Conservation (phyloP, 345 rosid genomes). For the Hibiscus tridactylites region DNA sequence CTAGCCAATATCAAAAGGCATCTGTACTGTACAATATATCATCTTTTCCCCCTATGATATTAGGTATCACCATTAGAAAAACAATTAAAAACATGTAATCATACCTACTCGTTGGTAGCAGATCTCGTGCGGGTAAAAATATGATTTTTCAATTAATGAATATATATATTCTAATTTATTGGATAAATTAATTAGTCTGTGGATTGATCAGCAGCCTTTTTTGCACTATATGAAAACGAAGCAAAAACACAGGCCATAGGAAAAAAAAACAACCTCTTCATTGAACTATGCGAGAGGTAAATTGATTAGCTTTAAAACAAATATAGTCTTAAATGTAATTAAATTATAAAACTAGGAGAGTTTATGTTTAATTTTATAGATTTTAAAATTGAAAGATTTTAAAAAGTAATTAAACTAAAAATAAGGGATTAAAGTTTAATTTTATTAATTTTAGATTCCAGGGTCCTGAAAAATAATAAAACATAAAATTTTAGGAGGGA, state of each 20-base stretch:
- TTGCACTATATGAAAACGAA: neutral
- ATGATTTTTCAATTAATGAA: neutral
- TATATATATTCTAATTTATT: neutral
- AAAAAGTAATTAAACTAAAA: too few species aligned
- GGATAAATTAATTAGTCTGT: neutral
- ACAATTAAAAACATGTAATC: neutral
- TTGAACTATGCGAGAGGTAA: too few species aligned
- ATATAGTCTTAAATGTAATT: too few species aligned
- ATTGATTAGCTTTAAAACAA: too few species aligned
- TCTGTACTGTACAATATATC: neutral
- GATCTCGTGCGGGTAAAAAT: neutral
- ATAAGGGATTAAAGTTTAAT: too few species aligned
- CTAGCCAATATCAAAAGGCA: conserved; percentile 11
- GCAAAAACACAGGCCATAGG: neutral
- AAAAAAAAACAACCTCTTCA: neutral
- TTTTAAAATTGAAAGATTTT: too few species aligned
- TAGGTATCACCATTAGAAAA: neutral
- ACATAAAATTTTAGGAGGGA: too few species aligned
- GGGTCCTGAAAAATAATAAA: too few species aligned
- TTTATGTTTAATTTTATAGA: too few species aligned
- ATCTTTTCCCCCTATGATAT: neutral
- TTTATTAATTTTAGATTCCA: too few species aligned
- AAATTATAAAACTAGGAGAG: too few species aligned
- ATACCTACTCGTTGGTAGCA: neutral
- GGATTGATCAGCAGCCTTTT: neutral